Evolutionary conservation across 2,329 filamentous ascomycete genomes (phyloP), one percentile per base, ranked within the genome.

Genomic region (Grosmannia huntii): DNA sequence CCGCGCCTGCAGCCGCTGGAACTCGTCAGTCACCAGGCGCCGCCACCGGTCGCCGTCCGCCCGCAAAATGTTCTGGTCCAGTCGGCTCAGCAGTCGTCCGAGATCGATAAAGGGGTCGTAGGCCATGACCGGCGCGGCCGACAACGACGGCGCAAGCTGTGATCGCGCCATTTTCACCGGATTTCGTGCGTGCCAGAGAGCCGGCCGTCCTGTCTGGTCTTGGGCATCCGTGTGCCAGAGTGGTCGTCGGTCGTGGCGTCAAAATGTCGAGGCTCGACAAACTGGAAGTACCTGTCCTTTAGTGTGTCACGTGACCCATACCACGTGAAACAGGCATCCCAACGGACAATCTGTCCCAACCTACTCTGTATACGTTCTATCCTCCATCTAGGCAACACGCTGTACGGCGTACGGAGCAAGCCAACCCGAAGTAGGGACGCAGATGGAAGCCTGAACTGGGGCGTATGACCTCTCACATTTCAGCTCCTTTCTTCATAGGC

Each of bases 61-160:
- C 58, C 80, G 79, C 44, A 89, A 75, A 56, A 90, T 76, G 38
- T 75, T 82, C 60, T 81, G 77, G 64, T 89, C 83, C 44, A 90
- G 74, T 36, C 86, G 82, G 55, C 73, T 71, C 6, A 91, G 78
- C 55, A 90, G 75, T 44, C 84, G 80, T 49, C 76, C 79, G 21
- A 91, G 77, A 65, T 88, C 78, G 28, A 71, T 65, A 46, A 74
- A 67, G 14, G 71, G 69, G 63, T 76, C 71, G 53, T 58, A 60
- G 16, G 41, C n/a, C 2, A 48, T 21, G 1, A 27, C 21, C n/a
- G 53, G 38, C 16, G 56, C 16, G 21, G 57, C 33, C 38, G 60
- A 53, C 19, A 57, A 59, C 1, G 61, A 58, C 31, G 56, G 54
- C 5, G 49, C 19, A 4, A 41, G 52, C 14, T 54, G 53, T 11